A percentile compares a stretch with the other conserved stretches of the same genome.
Evolutionary conservation across 306 rosid genomes (phyloP).

Genomic region (Begonia loranthoides): DNA sequence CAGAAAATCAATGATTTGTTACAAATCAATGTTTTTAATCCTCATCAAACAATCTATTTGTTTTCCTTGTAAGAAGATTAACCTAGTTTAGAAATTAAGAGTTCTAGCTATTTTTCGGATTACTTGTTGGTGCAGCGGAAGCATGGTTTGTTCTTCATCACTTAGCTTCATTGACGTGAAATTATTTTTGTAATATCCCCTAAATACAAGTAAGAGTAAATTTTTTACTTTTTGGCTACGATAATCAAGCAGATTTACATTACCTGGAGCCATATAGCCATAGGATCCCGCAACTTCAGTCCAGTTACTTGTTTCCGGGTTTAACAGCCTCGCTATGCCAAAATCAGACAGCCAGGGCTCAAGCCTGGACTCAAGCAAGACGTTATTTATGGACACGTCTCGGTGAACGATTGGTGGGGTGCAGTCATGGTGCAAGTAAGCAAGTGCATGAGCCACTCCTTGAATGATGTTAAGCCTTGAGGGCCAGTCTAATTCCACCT

Average conservation of each 20-base stretch:
- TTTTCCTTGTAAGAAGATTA: too few species aligned
- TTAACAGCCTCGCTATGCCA: slow-evolving; percentile 2
- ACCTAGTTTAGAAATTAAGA: too few species aligned
- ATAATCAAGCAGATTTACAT: background rate
- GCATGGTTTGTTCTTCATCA: too few species aligned
- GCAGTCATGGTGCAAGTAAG: slow-evolving; percentile 1
- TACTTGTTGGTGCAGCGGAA: too few species aligned
- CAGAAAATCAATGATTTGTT: too few species aligned
- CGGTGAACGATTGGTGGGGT: slow-evolving; percentile 1
- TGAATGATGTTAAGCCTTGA: background rate
- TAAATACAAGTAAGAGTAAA: too few species aligned
- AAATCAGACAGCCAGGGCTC: background rate
- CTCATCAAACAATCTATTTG: too few species aligned
- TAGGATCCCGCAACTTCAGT: background rate
- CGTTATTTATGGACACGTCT: background rate
- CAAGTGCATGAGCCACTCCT: slow-evolving; percentile 2
- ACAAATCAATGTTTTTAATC: too few species aligned
- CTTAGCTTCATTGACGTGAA: too few species aligned
- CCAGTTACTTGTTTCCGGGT: slow-evolving; percentile 2
- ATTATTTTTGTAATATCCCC: too few species aligned
- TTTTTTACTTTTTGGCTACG: too few species aligned
- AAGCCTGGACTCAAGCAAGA: background rate
- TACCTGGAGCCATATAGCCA: slow-evolving; percentile 5
- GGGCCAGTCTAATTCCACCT: background rate
- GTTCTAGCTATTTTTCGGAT: too few species aligned